Conservation (phyloP, 345 rosid genomes). For the Carallia brachiata region DNA sequence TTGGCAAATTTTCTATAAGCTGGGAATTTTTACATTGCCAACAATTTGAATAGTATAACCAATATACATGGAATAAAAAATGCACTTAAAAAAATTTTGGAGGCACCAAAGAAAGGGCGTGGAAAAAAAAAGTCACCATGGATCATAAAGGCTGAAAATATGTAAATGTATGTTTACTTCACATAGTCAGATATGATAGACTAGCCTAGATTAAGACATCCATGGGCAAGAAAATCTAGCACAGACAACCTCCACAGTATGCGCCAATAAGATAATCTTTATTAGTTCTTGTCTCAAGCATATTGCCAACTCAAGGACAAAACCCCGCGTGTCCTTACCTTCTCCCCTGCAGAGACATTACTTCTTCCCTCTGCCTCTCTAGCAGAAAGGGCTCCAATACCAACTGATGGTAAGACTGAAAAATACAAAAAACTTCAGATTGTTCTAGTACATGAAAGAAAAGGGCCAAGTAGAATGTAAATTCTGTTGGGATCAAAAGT, state of each 20-base stretch:
- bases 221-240: background rate
- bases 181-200: no score
- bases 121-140: background rate
- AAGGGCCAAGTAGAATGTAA: no score
- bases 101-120: background rate
- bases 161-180: background rate
- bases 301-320: background rate
- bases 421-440: slow-evolving; percentile 3
- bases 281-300: background rate
- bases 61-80: background rate
- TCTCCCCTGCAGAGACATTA: slow-evolving; percentile 67
- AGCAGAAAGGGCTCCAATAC: slow-evolving; percentile 83
- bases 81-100: background rate
- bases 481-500: no score
- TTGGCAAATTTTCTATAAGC: no score
- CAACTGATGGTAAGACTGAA: slow-evolving; percentile 81
- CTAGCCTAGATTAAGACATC: background rate
- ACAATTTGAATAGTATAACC: background rate
- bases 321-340: slow-evolving; percentile 42
- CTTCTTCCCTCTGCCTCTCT: slow-evolving; percentile 88
- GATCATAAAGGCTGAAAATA: background rate
- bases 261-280: background rate
- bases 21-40: background rate
- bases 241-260: background rate
- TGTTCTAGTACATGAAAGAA: background rate